These are phyloP conservation scores for Cicer pinnatifidum DNA, from an alignment of 306 rosid genomes.

Conservation along the genomic window DNA sequence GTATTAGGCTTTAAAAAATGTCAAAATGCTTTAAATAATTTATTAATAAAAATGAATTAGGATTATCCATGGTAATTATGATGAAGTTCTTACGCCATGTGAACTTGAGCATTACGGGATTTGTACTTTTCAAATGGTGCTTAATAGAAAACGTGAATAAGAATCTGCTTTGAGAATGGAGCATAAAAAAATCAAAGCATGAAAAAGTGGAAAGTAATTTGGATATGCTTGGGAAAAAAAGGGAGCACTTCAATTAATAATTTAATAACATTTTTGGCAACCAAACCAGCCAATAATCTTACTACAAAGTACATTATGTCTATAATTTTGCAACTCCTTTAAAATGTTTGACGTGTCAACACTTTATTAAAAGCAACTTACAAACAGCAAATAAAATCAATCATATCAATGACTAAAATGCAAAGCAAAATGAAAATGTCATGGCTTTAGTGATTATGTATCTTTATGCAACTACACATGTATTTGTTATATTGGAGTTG, in stretches of 20 bases:
- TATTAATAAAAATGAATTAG: not conserved
- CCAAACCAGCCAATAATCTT: constrained; percentile 36
- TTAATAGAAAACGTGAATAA: not conserved
- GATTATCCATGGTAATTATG: constrained; percentile 15
- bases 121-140: not conserved
- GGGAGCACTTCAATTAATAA: not conserved
- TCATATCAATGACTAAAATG: constrained; percentile 42
- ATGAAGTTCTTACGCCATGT: constrained; percentile 35
- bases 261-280: constrained; percentile 5
- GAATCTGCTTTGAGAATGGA: not conserved
- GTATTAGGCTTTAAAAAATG: no score
- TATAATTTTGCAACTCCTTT: constrained; percentile 15
- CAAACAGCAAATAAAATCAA: constrained; percentile 41
- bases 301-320: constrained; percentile 15
- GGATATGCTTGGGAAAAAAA: not conserved
- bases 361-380: constrained; percentile 26
- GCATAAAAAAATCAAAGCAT: constrained; percentile 5
- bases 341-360: constrained; percentile 36
- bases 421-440: constrained; percentile 41
- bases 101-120: constrained; percentile 5
- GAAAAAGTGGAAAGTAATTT: not conserved
- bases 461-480: constrained; percentile 48
- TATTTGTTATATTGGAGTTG: constrained; percentile 48
- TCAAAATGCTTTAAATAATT: no score
- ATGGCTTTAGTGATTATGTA: constrained; percentile 30